Base-by-base conservation (phyloP, 176 grass and related monocot genomes). In the Oryza glumipatula region DNA sequence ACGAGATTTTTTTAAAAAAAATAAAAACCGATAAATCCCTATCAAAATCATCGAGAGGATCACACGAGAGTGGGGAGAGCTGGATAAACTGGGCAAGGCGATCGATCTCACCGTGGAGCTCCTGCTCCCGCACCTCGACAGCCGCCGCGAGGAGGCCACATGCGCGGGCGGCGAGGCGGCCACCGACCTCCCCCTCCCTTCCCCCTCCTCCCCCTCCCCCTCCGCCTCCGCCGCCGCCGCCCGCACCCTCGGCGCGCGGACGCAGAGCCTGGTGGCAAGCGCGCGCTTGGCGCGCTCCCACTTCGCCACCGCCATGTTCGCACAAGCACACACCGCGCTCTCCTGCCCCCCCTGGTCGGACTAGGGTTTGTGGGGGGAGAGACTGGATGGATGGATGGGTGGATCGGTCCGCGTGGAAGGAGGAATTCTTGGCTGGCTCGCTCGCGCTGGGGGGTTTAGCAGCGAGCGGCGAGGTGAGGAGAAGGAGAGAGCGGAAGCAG, bases 231-330 rank as follows among this genome's bases (percentile, higher is more conserved):
- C 30, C 30, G 30, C 30, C 16, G 28, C 16, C 2, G 6, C 43
- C 48, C 1, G n/a, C 21, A 11, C 4, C 61, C 4, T 3, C 3
- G 86, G 71, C 4, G 84, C 65, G 39, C 24, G 67, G 33, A 87
- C 39, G 30, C 89, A 94, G 1, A 94, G 56, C 61, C 67, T 88
- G 30, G 81, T 10, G 23, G 73, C 54, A 5, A 94, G 56, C 10
- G 76, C 83, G 23, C 86, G 80, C 84, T 86, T 91, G 9, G 76
- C 86, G 24, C 80, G 89, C 47, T 84, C 87, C 92, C 86, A 94
- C 19, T 43, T 43, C 41, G 74, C 76, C 79, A 65, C 65, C 83
- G 69, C 83, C 92, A 94, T 88, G 67, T 24, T 5, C 61, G 6
- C 38, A 5, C 38, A 7, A 26, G 36, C 35, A 68, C 30, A 21